Percentiles rank a stretch among this genome's conserved stretches.
These are phyloP conservation scores for Didymella pinodella DNA, from an alignment of 2,329 filamentous ascomycete genomes.

Conservation along the genomic window DNA sequence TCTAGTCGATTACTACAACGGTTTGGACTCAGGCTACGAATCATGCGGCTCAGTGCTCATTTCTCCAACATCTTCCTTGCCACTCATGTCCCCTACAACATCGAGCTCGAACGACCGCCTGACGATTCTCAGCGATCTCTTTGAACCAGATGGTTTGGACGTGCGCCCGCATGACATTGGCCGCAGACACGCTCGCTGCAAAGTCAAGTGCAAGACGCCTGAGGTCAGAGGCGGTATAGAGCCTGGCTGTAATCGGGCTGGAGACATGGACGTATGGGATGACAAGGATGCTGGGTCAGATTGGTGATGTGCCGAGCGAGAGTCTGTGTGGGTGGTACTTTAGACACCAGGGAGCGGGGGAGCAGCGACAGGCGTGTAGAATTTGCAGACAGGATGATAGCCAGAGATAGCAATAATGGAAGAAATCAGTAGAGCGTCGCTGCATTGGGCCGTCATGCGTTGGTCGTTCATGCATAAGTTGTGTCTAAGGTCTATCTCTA, in stretches of 20 bases:
- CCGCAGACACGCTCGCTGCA: background rate
- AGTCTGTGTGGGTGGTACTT: background rate
- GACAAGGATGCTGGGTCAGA: background rate
- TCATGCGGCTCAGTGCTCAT: too few relatives aligned
- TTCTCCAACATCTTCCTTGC: background rate
- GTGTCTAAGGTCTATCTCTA: constrained; percentile 4
- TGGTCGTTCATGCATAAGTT: background rate
- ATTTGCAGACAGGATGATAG: background rate
- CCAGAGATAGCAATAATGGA: too few relatives aligned
- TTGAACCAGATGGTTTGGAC: background rate
- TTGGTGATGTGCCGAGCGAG: background rate
- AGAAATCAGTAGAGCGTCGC: too few relatives aligned
- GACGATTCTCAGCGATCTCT: background rate
- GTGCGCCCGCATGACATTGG: background rate
- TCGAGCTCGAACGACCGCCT: background rate
- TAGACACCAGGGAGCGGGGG: background rate
- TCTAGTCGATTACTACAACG: background rate
- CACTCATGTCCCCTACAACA: background rate
- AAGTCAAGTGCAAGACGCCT: background rate
- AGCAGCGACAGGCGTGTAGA: background rate
- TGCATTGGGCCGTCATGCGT: background rate
- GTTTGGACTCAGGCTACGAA: background rate
- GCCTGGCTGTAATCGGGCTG: background rate
- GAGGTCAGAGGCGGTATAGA: background rate
- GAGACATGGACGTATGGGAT: background rate